Conservation (phyloP, 202 grass and related monocot species). For the Setaria italica region DNA sequence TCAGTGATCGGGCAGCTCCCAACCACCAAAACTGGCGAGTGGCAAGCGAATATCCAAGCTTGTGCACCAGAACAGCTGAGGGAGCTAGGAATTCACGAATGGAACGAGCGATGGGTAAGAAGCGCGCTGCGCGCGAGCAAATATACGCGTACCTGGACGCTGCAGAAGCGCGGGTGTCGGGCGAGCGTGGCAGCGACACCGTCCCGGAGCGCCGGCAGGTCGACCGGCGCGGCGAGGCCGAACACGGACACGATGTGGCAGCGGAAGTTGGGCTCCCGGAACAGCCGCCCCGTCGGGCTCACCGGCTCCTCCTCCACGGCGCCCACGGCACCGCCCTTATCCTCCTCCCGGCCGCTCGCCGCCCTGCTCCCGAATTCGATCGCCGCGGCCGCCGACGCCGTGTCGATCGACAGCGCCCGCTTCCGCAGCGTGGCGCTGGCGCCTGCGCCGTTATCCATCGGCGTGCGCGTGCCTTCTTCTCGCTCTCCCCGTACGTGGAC, state of each 20-base stretch:
- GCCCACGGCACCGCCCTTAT: background rate
- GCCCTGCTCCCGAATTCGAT: background rate
- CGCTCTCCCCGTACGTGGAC: too few species aligned
- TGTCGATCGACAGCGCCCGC: constrained; percentile 35
- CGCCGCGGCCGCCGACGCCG: background rate
- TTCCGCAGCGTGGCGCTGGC: constrained; percentile 36
- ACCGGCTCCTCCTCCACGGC: constrained; percentile 50
- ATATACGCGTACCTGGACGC: constrained; percentile 59
- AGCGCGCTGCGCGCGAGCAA: too few species aligned
- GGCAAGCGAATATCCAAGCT: background rate
- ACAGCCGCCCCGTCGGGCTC: constrained; percentile 74
- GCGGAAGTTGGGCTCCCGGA: constrained; percentile 66
- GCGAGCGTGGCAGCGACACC: constrained; percentile 64
- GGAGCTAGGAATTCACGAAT: background rate
- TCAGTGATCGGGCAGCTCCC: too few species aligned
- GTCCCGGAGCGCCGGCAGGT: constrained; percentile 46
- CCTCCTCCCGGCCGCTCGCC: background rate
- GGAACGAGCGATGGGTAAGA: background rate
- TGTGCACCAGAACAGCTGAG: background rate
- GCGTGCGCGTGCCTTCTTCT: background rate
- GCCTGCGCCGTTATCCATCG: constrained; percentile 32
- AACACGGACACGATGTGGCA: constrained; percentile 67
- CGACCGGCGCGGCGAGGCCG: constrained; percentile 47
- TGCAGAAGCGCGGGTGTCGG: constrained; percentile 79
- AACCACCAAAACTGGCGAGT: too few species aligned